Evolutionary conservation across 2,329 filamentous ascomycete genomes (phyloP).

Genomic region (Stachybotrys chlorohalonatus): DNA sequence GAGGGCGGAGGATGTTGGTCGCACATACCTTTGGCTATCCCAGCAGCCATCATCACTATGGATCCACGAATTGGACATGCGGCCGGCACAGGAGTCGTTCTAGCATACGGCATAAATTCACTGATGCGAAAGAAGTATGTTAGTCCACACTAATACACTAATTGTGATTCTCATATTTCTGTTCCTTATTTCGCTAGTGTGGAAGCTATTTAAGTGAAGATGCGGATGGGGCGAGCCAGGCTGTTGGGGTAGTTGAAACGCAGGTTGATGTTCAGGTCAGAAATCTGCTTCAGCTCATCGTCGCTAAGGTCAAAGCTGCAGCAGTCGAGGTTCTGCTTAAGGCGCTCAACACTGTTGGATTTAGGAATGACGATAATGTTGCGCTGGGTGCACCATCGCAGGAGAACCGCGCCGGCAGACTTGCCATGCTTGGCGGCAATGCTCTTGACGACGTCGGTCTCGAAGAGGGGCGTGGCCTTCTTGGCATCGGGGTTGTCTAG

Average conservation of each 20-base stretch:
- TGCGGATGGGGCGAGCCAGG: neutral
- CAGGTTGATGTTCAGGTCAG: conserved; percentile 40
- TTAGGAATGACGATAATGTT: conserved; percentile 57
- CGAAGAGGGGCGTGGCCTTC: conserved; percentile 18
- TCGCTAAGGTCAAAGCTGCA: conserved; percentile 43
- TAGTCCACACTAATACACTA: no score
- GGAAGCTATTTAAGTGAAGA: neutral
- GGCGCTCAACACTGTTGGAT: conserved; percentile 40
- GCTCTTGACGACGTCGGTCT: conserved; percentile 30
- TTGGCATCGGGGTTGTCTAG: conserved; percentile 17
- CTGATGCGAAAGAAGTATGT: neutral
- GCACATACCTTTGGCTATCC: conserved; percentile 39
- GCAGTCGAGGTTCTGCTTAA: conserved; percentile 48
- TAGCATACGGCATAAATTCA: neutral
- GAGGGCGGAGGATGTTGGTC: conserved; percentile 47
- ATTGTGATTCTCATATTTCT: no score
- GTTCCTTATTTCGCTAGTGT: no score
- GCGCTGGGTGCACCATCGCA: conserved; percentile 59
- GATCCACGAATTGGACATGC: conserved; percentile 11
- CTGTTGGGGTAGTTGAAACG: conserved; percentile 40
- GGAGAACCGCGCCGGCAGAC: conserved; percentile 55
- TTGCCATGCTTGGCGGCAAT: conserved; percentile 45
- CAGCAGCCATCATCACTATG: conserved; percentile 8
- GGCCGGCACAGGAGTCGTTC: conserved; percentile 8
- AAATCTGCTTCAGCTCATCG: conserved; percentile 48